Evolutionary conservation across 1,284 basidiomycete genomes (phyloP), one percentile per base, ranked within the genome.

Genomic region (Ceratobasidium sp.): DNA sequence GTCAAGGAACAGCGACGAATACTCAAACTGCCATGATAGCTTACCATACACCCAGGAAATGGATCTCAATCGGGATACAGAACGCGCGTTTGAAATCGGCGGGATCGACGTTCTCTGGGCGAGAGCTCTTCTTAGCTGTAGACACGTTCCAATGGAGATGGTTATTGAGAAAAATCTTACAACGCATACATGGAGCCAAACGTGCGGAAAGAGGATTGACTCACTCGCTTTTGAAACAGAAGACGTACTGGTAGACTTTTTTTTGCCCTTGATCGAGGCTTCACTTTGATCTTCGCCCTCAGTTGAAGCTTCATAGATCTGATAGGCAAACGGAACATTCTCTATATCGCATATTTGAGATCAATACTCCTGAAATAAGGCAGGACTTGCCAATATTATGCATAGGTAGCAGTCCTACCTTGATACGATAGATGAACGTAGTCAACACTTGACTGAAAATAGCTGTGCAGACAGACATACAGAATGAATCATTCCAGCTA

Each of bases 291-390:
- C n/a, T n/a, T n/a, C n/a, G n/a, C 13, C 13, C 44, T 46, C 44
- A 13, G 44, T 23, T 28, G 61, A 61, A 28, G 58, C 44, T 18
- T 64, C 71, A 64, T 80, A 81, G 6, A 72, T 51, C 51, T 79
- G 58, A 44, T 81, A 81, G 18, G 81, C 81, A 40, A 81, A 81
- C n/a, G 75, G 64, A 1, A 81, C 56, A 28, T 81, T 79, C 44
- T 81, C 81, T 60, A 40, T 46, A 46, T 46, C 7, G 44, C 26
- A 58, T 7, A 46, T 46, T 46, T 13, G 13, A 46, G 44, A 46
- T 46, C 44, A 46, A 46, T 46, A 13, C 13, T 46, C 44, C 6
- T 13, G 13, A 46, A 46, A 46, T 1, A 72, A 42, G 23, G 58
- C 28, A 44, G 23, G 42, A 58, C 56, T 58, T 60, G 60, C 78